Base-by-base conservation (phyloP, 495 filamentous ascomycete genomes). In the Amphirosellinia nigrospora region DNA sequence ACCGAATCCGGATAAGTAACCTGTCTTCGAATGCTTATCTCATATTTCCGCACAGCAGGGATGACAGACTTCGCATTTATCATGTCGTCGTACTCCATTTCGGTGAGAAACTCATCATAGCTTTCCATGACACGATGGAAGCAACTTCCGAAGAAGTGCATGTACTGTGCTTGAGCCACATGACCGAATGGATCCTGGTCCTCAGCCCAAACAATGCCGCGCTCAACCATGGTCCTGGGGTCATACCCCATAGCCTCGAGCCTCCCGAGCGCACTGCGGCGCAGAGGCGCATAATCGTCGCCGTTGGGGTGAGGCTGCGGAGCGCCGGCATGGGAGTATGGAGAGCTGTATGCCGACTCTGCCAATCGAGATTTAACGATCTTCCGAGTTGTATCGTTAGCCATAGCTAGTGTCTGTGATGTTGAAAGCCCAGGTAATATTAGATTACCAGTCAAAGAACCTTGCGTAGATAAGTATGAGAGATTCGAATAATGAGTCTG, bases 1-100 rank as follows among this genome's bases (percentile, higher is more conserved):
- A 80, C 78, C 66, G 72, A 59, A 58, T 80, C 78, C n/a, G 78
- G 78, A 74, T 80, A 80, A 58, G 65, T 77, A 55, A 78, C 78
- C 68, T 76, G 76, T 34, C 72, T n/a, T 13, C 70, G 66, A 36
- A 76, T 64, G 9, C 63, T 63, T 16, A 76, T 21, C 16, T 71
- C 72, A 39, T 78, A 77, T 56, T 71, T 77, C 19, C 73, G 63
- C 21, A 78, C 23, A 28, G 74, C 73, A 36, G 75, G 75, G 36
- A 75, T 66, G 30, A 77, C 71, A 7, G 52, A 72, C 64, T 63
- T 71, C 32, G 60, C 74, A 11, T 70, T 39, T 39, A 78, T 72
- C 76, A 80, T 78, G 48, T 71, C 75, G 58, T 77, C 69, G 70
- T 72, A 78, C 43, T 79, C 78, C 28, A 74, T 58, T 70, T 77